Percentiles rank a stretch among this genome's conserved stretches.
These are phyloP conservation scores for Nicotiana undulata DNA, from an alignment of 257 asterid species.

Conservation along the genomic window DNA sequence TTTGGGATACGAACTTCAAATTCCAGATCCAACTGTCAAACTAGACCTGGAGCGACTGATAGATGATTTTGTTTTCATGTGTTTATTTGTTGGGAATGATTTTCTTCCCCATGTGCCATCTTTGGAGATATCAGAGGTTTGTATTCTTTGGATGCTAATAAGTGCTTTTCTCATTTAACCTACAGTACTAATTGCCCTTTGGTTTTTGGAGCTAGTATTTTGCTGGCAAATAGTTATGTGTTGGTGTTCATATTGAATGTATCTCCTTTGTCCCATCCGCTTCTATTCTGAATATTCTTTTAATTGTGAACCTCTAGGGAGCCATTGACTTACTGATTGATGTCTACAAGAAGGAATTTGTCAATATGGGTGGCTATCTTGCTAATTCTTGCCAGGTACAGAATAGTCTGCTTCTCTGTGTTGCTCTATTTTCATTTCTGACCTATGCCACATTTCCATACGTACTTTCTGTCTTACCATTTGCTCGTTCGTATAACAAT, in stretches of 20 bases:
- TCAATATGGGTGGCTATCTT: slow-evolving; percentile 57
- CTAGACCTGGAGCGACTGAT: slow-evolving; percentile 43
- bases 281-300: not conserved
- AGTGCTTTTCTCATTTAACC: not conserved
- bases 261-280: not conserved
- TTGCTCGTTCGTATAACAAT: not conserved
- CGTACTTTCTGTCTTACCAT: not conserved
- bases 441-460: no score
- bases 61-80: slow-evolving; percentile 65
- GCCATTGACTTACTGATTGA: slow-evolving; percentile 51
- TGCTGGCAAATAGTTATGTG: no score
- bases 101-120: slow-evolving; percentile 65
- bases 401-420: no score
- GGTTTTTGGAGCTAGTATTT: not conserved
- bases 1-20: slow-evolving; percentile 32
- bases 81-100: slow-evolving; percentile 64
- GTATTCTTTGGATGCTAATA: slow-evolving; percentile 13
- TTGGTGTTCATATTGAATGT: not conserved
- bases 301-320: slow-evolving; percentile 30
- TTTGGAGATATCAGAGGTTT: slow-evolving; percentile 56
- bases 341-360: slow-evolving; percentile 51
- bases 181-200: not conserved
- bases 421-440: no score
- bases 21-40: slow-evolving; percentile 33
- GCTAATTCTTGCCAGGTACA: slow-evolving; percentile 44